These are phyloP conservation scores for Cenchrus purpureus DNA, from an alignment of 176 grass and related monocot species.

Conservation along the genomic window DNA sequence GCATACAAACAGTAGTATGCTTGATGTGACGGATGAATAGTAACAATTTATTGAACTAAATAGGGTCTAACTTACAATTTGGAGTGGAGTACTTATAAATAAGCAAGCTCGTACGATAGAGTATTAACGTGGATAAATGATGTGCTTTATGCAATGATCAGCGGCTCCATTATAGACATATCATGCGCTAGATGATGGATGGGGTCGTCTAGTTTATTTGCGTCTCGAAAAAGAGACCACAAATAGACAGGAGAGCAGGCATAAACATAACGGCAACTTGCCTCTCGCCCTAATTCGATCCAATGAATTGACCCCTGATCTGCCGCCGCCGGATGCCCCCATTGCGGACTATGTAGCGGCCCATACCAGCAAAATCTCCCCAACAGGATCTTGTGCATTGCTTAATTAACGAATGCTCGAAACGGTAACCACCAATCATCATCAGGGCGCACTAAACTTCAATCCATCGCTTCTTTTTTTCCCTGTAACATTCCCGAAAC, in stretches of 20 bases:
- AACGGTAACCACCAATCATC: neutral
- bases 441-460: neutral
- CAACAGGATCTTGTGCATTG: neutral
- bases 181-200: neutral
- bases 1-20: too few relatives aligned
- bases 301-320: slow-evolving; percentile 30
- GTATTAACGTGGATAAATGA: too few relatives aligned
- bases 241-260: neutral
- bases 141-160: neutral
- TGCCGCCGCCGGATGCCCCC: slow-evolving; percentile 21
- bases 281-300: slow-evolving; percentile 9
- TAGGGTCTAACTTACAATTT: too few relatives aligned
- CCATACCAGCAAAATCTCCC: slow-evolving; percentile 38
- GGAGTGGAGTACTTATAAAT: too few relatives aligned
- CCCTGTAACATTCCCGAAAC: too few relatives aligned
- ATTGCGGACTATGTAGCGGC: slow-evolving; percentile 6
- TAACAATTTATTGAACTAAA: too few relatives aligned
- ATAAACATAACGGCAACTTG: slow-evolving; percentile 14
- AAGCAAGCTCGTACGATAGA: too few relatives aligned
- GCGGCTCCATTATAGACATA: neutral
- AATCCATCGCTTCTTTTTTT: neutral
- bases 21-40: too few relatives aligned
- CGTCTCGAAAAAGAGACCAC: neutral
- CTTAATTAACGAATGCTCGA: neutral
- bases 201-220: slow-evolving; percentile 13